Base-by-base conservation (phyloP, 2,329 filamentous ascomycete species). In the Thermoascus crustaceus region DNA sequence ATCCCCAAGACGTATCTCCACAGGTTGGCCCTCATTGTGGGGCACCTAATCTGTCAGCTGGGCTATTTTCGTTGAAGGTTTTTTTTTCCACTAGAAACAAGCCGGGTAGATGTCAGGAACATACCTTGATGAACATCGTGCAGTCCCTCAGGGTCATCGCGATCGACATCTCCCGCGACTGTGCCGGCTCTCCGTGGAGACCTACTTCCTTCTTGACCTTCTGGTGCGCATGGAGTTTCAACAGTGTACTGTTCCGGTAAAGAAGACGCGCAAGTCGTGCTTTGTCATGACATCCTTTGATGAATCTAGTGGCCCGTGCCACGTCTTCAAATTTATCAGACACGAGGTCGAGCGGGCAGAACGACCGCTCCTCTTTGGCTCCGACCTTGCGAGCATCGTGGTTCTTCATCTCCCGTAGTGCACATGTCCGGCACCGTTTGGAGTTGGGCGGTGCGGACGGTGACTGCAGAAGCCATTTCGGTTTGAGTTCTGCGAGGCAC, bases 101-200 rank as follows among this genome's bases (percentile, higher is more conserved):
- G n/a, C n/a, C n/a, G n/a, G n/a, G n/a, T n/a, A n/a, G n/a, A n/a
- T n/a, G n/a, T n/a, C n/a, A n/a, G n/a, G n/a, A n/a, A n/a, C n/a
- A 25, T 51, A 86, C 71, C 49, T 76, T 75, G 25, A 85, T 65
- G 51, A 81, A 87, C 48, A 84, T 73, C 3, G 82, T 85, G 55
- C 84, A 87, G 63, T 91, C 85, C 32, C 85, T 69, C 45, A 91
- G 57, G 3, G 85, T 88, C 84, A 89, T 89, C 37, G 82, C 82
- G 5, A 84, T 66, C 8, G 74, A 71, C 41, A 83, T 78, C 18
- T 72, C 64, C 7, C 50, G 53, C 21, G 58, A 57, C 30, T 57
- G 44, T n/a, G 53, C 43, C 11, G 53, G 47, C 6, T 60, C 57
- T 3, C 64, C 61, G 16, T 50, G 38, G 5, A 63, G 39, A 1